Conservation (phyloP, 2,329 filamentous ascomycete genomes). For the Penicillium sp. region DNA sequence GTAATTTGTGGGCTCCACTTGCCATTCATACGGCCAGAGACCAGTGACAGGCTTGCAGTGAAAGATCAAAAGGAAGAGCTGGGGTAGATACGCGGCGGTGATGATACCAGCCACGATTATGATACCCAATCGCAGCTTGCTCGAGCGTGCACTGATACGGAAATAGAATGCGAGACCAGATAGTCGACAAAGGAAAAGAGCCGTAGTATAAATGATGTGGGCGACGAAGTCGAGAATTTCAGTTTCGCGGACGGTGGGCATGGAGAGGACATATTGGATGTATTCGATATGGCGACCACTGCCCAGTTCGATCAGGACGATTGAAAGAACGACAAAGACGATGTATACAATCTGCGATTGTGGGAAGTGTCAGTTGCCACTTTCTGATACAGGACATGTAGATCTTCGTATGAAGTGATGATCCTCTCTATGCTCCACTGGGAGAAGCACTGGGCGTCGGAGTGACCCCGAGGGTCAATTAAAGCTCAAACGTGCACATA, state of each 20-base stretch:
- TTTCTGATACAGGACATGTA: not conserved
- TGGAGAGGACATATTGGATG: slow-evolving; percentile 49
- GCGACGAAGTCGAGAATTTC: slow-evolving; percentile 54
- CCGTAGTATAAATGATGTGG: slow-evolving; percentile 56
- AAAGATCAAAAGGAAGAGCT: slow-evolving; percentile 55
- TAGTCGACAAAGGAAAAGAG: slow-evolving; percentile 53
- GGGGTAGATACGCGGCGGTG: slow-evolving; percentile 49
- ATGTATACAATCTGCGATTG: slow-evolving; percentile 38
- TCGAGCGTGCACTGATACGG: slow-evolving; percentile 45
- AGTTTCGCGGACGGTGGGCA: slow-evolving; percentile 45
- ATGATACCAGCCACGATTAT: slow-evolving; percentile 37
- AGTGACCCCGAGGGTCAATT: not conserved
- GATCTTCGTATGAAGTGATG: not conserved
- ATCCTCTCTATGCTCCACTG: not conserved
- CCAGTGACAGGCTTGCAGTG: slow-evolving; percentile 56
- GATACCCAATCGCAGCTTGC: slow-evolving; percentile 27
- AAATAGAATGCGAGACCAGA: slow-evolving; percentile 57
- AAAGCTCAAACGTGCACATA: slow-evolving; percentile 27
- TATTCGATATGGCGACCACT: slow-evolving; percentile 45
- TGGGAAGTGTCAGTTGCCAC: not conserved
- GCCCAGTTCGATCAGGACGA: slow-evolving; percentile 51
- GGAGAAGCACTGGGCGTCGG: not conserved
- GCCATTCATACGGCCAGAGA: slow-evolving; percentile 56
- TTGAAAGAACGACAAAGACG: slow-evolving; percentile 46
- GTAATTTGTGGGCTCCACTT: slow-evolving; percentile 45